These are phyloP conservation scores for Vickermania spadyakhi DNA, from an alignment of 208 protist genomes.

Conservation along the genomic window DNA sequence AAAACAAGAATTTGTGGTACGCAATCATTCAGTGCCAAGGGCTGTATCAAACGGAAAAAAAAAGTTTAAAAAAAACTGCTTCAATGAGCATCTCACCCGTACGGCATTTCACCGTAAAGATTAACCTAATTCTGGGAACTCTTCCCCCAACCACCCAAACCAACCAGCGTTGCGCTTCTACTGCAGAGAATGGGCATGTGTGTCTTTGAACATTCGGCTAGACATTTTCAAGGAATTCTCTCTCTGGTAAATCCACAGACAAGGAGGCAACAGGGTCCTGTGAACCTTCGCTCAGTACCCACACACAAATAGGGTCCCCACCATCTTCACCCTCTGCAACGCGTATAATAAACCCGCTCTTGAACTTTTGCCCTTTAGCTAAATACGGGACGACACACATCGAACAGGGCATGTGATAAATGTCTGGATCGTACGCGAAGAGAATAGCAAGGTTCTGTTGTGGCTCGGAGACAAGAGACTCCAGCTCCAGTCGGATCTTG, in stretches of 20 bases:
- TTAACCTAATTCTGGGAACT: not conserved
- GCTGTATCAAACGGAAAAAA: not conserved
- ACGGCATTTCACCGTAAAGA: constrained; percentile 1
- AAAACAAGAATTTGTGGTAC: constrained; percentile 3
- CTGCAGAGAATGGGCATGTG: constrained; percentile 3
- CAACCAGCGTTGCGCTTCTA: constrained; percentile 1
- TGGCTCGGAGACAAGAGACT: constrained; percentile 56
- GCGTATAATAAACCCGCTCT: constrained; percentile 48
- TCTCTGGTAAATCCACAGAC: constrained; percentile 77
- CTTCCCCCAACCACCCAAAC: not conserved
- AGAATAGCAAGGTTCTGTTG: constrained; percentile 52
- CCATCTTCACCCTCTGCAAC: constrained; percentile 39
- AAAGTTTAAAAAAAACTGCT: not conserved
- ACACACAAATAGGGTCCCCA: constrained; percentile 53
- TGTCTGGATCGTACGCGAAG: constrained; percentile 31
- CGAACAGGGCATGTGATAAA: constrained; percentile 50
- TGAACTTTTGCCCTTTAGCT: constrained; percentile 51
- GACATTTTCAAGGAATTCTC: constrained; percentile 37
- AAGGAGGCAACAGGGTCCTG: constrained; percentile 40
- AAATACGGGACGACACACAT: constrained; percentile 52
- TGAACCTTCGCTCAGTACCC: constrained; percentile 18
- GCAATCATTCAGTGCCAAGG: not conserved
- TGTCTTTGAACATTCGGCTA: too few relatives aligned
- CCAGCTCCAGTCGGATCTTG: constrained; percentile 70
- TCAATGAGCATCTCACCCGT: not conserved